Base-by-base conservation (phyloP, 2,329 filamentous ascomycete species). In the Teratosphaeria nubilosa region DNA sequence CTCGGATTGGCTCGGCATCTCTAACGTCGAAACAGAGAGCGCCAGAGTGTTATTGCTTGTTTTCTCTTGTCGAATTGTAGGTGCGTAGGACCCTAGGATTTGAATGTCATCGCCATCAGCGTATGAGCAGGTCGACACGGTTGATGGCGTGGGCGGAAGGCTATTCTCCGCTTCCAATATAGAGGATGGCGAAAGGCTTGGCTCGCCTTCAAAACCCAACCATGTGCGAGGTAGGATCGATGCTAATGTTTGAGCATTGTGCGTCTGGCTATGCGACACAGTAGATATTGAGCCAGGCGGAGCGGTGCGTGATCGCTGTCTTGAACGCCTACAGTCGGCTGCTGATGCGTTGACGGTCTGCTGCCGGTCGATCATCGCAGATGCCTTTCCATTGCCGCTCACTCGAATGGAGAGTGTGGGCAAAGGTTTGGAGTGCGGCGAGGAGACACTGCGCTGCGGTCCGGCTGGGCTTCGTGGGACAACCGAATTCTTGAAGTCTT, bases 91-190 rank as follows among this genome's bases (percentile, higher is more conserved):
- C 24, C 50, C 56, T n/a, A 52, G 56, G 51, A 64, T 55, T n/a
- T 34, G 7, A 27, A 51, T 30, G 9, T 53, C 51, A 16, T 58
- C 61, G 13, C 56, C 58, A 34, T 66, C 64, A 22, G 41, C 41
- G 41, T 20, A 24, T 20, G 41, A 48, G 41, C 34, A 41, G 5
- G 64, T 66, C 10, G 64, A 61, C 51, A 61, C 50, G 10, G 64
- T 65, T 6, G 60, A 65, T 9, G 69, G 69, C 1, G 68, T 71
- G 3, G 65, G 58, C 1, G 67, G 68, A 3, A 67, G 63, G 3
- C 66, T 68, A 45, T 62, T 60, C 48, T 69, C 68, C 10, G 20
- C 14, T 7, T 53, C 25, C 51, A 34, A 31, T 24, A 34, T 41
- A 31, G 41, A 45, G 30, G 24, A 55, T 55, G 59, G 59, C 57